Evolutionary conservation across 2,329 filamentous ascomycete genomes (phyloP).

Genomic region (Fusarium metavorans): DNA sequence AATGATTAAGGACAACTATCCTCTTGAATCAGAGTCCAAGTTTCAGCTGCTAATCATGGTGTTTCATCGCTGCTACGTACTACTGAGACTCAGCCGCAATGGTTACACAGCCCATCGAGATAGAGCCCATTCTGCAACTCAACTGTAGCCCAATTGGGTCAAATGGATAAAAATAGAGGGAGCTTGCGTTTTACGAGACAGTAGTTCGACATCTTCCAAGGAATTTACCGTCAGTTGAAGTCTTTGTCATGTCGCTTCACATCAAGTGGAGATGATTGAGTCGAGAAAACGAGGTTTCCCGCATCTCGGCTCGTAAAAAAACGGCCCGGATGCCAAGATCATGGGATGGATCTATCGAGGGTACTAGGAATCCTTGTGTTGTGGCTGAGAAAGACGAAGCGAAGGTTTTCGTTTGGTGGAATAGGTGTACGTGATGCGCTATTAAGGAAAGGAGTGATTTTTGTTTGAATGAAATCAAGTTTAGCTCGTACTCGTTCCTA

Average conservation of each 20-base stretch:
- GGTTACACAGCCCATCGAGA: not conserved
- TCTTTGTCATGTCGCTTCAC: not conserved
- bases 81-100: not conserved
- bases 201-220: not conserved
- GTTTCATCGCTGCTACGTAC: not conserved
- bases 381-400: not conserved
- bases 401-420: not conserved
- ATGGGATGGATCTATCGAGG: not conserved
- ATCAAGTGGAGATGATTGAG: not conserved
- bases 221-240: not conserved
- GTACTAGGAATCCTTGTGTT: not conserved
- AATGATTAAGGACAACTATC: not conserved
- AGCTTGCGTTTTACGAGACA: not conserved
- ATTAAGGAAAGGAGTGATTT: not conserved
- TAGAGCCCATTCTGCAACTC: not conserved
- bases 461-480: not conserved
- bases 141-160: not conserved
- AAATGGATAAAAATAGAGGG: not conserved
- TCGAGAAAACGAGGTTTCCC: not conserved
- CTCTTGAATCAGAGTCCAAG: not conserved
- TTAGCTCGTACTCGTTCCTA: not conserved
- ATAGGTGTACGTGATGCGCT: not conserved
- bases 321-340: not conserved
- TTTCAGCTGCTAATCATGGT: not conserved
- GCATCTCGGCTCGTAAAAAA: not conserved